Percentiles rank a stretch among this genome's conserved stretches.
Evolutionary conservation across 768 basidiomycete genomes (phyloP).

Genomic region (Plicaturopsis crispa): DNA sequence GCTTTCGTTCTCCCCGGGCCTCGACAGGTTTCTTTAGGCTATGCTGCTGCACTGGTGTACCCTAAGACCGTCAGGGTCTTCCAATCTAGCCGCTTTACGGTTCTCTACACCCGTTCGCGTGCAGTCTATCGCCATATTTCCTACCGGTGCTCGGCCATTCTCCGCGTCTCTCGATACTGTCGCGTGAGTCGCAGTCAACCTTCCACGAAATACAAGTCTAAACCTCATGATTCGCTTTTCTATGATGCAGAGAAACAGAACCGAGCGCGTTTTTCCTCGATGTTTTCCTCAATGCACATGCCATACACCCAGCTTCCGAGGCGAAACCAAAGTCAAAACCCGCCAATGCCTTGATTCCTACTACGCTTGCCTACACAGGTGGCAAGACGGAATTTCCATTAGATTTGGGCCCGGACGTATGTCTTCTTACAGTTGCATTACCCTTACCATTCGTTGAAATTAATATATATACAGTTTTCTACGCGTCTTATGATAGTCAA

Average conservation of each 20-base stretch:
- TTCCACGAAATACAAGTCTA: not conserved
- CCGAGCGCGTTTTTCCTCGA: conserved; percentile 70
- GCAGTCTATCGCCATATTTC: conserved; percentile 62
- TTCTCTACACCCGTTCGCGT: conserved; percentile 63
- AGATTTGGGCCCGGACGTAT: conserved; percentile 63
- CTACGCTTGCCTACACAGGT: conserved; percentile 64
- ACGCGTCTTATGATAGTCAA: conserved; percentile 78
- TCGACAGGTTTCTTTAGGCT: too few species aligned
- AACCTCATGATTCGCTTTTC: conserved; percentile 8
- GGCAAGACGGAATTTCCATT: conserved; percentile 59
- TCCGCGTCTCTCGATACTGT: conserved; percentile 48
- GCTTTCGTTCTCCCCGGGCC: too few species aligned
- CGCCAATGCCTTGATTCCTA: conserved; percentile 67
- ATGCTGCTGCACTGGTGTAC: conserved; percentile 64
- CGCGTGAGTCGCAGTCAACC: conserved; percentile 47
- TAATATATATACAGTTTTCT: conserved; percentile 37
- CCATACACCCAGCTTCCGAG: conserved; percentile 30
- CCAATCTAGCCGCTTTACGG: conserved; percentile 61
- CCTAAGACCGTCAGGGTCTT: conserved; percentile 48
- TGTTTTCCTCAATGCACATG: conserved; percentile 68
- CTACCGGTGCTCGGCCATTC: conserved; percentile 60
- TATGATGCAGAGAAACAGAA: conserved; percentile 46
- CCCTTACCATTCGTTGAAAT: not conserved
- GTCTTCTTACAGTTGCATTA: conserved; percentile 16
- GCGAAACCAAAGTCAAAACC: conserved; percentile 54